phyloP scores from a whole-genome alignment of 2,329 filamentous ascomycete species.

The Pseudocercospora crystallina region DNA sequence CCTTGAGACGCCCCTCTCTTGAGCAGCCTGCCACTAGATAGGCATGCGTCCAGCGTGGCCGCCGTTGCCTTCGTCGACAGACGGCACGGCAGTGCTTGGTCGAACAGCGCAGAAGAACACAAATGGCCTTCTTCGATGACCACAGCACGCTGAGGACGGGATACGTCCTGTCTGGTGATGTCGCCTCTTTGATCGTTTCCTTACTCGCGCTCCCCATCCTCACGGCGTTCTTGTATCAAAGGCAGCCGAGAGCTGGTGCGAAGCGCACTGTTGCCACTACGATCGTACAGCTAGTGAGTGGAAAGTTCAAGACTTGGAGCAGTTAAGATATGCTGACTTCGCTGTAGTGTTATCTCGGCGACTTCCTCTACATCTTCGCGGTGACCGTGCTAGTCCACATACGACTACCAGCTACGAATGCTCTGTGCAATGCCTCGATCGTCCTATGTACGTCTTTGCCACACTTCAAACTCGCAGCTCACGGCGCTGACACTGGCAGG shows the following conservation, averaged over 20 bases:
- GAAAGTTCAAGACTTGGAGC: no score
- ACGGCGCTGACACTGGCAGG: neutral
- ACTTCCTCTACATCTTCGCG: constrained; percentile 9
- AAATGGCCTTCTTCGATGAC: constrained; percentile 17
- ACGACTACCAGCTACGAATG: neutral
- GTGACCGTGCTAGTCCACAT: constrained; percentile 9
- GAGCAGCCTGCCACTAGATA: no score
- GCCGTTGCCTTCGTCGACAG: no score
- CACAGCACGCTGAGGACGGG: constrained; percentile 8
- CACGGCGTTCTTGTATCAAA: constrained; percentile 9
- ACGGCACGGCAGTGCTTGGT: no score
- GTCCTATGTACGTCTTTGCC: constrained; percentile 8
- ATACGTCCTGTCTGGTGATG: constrained; percentile 11
- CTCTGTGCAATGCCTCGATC: constrained; percentile 9
- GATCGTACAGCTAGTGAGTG: constrained; percentile 1
- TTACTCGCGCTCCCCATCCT: constrained; percentile 13
- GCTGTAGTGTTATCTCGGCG: constrained; percentile 8
- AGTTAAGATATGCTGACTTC: neutral
- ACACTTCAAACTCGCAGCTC: neutral
- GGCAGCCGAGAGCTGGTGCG: neutral
- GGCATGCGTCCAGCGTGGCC: no score
- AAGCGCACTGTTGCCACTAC: constrained; percentile 3
- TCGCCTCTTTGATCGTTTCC: constrained; percentile 12
- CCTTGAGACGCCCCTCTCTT: no score
- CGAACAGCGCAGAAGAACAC: neutral